Evolutionary conservation across 805 yeast species (phyloP), one percentile per base, ranked within the genome.

Genomic region (Candida nemodendra): DNA sequence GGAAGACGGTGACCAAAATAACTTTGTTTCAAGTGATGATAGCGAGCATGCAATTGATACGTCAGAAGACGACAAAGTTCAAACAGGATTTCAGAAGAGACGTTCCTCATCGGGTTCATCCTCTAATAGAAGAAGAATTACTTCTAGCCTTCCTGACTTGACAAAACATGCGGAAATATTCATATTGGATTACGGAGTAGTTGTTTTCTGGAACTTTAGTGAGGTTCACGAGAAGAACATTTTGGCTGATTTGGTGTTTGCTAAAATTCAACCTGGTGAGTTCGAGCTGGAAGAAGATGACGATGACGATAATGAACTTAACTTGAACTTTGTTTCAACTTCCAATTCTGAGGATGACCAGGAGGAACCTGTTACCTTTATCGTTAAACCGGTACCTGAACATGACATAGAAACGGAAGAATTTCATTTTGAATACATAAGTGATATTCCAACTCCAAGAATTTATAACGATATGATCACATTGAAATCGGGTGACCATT

Each of bases 191-290:
- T 93, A 93, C 58, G 99, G 99, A 15, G 95, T 91, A 11, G 88
- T 93, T n/a, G 97, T 93, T 15, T 90, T 93, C 55, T 93, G 99
- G 99, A 93, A 93, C 56, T 89, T 93, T 51, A 79, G 91, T 2
- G 96, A 89, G 56, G 70, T 77, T 6, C 96, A 93, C 56, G 99
- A 93, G 54, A 89, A 89, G 65, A 93, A 91, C 53, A 79, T 93
- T 14, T 71, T 93, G 38, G 98, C 97, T 1, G 99, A 93, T 56
- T 69, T 93, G 46, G 84, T 81, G n/a, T 79, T 84, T 63, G 87
- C 87, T 5, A 62, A 56, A 42, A 47, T 64, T 12, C 58, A 57
- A 16, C 59, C 62, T 4, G 64, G 56, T 9, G 67, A 78, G 26
- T 74, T 74, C 53, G 70, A 74, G 14, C 51, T 60, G 22, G 63